Percentiles rank a stretch among this genome's conserved stretches.
Conservation (phyloP, 2,329 filamentous ascomycete genomes). For the Cryphonectria nitschkei region DNA sequence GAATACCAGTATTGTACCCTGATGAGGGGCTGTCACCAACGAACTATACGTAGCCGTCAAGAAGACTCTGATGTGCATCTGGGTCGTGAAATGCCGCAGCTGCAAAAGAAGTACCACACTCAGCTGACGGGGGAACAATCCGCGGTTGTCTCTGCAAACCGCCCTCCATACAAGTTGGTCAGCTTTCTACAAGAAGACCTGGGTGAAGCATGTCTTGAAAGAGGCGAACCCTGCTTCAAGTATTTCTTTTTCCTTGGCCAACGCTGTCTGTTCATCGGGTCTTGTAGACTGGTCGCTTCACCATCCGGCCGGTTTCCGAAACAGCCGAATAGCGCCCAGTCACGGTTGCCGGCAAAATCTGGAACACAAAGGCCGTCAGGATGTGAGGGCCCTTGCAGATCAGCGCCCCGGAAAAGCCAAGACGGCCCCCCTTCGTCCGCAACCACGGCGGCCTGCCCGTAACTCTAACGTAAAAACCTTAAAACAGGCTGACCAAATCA, state of each 20-base stretch:
- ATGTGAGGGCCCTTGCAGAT: slow-evolving; percentile 8
- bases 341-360: slow-evolving; percentile 14
- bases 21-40: neutral
- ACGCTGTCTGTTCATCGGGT: neutral
- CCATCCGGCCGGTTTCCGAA: neutral
- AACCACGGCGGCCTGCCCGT: neutral
- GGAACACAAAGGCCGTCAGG: slow-evolving; percentile 23
- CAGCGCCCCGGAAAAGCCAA: neutral
- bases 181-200: neutral
- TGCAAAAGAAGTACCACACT: neutral
- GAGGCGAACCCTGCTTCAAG: neutral
- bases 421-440: neutral
- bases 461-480: slow-evolving; percentile 3
- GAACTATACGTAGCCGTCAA: neutral
- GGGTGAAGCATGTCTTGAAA: neutral
- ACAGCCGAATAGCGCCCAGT: slow-evolving; percentile 11
- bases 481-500: neutral
- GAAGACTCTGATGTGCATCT: neutral
- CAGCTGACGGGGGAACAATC: neutral
- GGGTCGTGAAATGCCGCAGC: neutral
- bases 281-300: neutral
- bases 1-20: slow-evolving; percentile 12
- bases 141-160: neutral
- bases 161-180: neutral
- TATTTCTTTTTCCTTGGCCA: neutral